These are phyloP conservation scores for Zygosaccharomyces rouxii DNA, from an alignment of 805 yeast genomes.

Conservation along the genomic window DNA sequence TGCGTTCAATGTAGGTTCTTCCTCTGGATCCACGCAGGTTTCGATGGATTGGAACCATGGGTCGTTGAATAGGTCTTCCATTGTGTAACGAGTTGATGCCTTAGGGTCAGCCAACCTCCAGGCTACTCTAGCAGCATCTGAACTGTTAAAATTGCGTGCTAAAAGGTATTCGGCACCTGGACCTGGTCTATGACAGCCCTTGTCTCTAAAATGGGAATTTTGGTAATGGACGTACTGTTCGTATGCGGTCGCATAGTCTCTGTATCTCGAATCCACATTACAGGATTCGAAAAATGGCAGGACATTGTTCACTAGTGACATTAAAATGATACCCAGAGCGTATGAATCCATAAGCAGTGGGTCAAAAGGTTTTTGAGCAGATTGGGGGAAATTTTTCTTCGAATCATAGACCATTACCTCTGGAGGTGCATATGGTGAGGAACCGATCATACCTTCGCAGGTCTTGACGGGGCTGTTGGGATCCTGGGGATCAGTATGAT, in stretches of 20 bases:
- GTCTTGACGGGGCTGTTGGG: conserved; percentile 37
- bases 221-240: conserved; percentile 35
- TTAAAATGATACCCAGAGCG: conserved; percentile 67
- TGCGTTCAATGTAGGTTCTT: conserved; percentile 14
- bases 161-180: conserved; percentile 72
- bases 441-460: conserved; percentile 56
- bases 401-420: conserved; percentile 53
- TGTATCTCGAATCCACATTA: conserved; percentile 44
- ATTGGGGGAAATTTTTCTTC: conserved; percentile 33
- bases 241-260: conserved; percentile 53
- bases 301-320: conserved; percentile 52
- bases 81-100: conserved; percentile 47
- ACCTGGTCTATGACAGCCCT: conserved; percentile 44
- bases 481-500: conserved; percentile 51
- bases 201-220: conserved; percentile 47
- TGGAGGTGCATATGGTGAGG: conserved; percentile 79
- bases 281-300: conserved; percentile 58
- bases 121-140: conserved; percentile 62
- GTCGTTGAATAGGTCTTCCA: conserved; percentile 53
- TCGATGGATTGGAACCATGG: conserved; percentile 60
- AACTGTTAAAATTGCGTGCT: conserved; percentile 55
- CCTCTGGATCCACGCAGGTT: conserved; percentile 43
- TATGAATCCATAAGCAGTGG: conserved; percentile 69
- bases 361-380: conserved; percentile 42
- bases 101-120: conserved; percentile 73